Evolutionary conservation across 2,329 filamentous ascomycete genomes (phyloP).

Genomic region (Calonectria leucothoes): DNA sequence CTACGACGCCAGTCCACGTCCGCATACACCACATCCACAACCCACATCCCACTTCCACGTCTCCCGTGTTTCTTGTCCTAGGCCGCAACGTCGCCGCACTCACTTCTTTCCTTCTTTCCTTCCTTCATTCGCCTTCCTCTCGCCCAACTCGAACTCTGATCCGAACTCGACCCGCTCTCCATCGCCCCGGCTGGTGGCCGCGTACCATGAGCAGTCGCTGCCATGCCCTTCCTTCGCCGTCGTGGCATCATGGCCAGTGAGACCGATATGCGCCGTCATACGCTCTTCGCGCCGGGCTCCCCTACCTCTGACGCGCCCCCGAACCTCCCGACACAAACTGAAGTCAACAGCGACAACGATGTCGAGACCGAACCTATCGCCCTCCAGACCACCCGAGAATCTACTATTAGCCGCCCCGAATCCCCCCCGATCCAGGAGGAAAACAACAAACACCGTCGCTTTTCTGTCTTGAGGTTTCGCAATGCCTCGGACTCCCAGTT

Average conservation of each 20-base stretch:
- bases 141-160: conserved; percentile 5
- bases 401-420: conserved; percentile 51
- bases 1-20: conserved; percentile 20
- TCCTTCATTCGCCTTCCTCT: not conserved
- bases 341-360: conserved; percentile 31
- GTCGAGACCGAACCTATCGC: conserved; percentile 30
- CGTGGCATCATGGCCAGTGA: conserved; percentile 71
- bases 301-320: conserved; percentile 41
- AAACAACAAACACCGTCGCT: conserved; percentile 68
- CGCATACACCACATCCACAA: conserved; percentile 3
- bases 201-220: conserved; percentile 54
- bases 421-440: conserved; percentile 67
- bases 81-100: conserved; percentile 11
- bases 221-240: conserved; percentile 72
- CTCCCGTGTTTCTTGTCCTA: not conserved
- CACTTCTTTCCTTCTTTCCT: not conserved
- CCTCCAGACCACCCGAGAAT: conserved; percentile 39
- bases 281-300: conserved; percentile 49
- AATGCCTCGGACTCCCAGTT: conserved; percentile 95
- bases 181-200: conserved; percentile 41
- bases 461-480: conserved; percentile 83
- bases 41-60: conserved; percentile 16
- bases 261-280: conserved; percentile 67
- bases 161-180: conserved; percentile 10
- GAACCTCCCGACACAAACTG: conserved; percentile 36